These are phyloP conservation scores for Posidonia oceanica DNA, from an alignment of 116 monocot genomes.

Conservation along the genomic window DNA sequence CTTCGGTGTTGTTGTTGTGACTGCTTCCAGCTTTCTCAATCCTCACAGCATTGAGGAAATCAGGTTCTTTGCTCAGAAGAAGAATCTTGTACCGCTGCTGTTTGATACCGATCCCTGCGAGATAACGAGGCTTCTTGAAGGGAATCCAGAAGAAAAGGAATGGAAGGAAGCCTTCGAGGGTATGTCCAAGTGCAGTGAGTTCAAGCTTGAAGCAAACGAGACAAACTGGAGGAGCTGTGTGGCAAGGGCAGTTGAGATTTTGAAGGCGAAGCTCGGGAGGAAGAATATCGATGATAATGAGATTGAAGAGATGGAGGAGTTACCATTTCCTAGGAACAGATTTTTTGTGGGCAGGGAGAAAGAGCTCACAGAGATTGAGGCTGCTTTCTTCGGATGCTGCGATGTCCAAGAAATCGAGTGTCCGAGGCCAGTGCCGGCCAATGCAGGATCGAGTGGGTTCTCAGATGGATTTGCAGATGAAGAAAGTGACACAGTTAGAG, in stretches of 20 bases:
- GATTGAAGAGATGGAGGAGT: constrained; percentile 29
- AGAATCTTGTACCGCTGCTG: constrained; percentile 66
- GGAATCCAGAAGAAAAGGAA: constrained; percentile 55
- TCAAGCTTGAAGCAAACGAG: constrained; percentile 64
- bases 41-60: constrained; percentile 69
- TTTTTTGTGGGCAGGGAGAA: constrained; percentile 79
- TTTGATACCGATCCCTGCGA: constrained; percentile 51
- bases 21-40: constrained; percentile 46
- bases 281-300: constrained; percentile 23
- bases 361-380: constrained; percentile 67
- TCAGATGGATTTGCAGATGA: constrained; percentile 82
- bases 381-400: constrained; percentile 60
- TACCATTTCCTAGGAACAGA: constrained; percentile 61
- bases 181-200: constrained; percentile 36
- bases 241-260: constrained; percentile 27
- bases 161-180: constrained; percentile 60
- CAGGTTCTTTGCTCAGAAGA: constrained; percentile 90
- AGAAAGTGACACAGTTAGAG: constrained; percentile 54
- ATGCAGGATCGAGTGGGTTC: constrained; percentile 29
- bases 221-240: constrained; percentile 74
- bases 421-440: constrained; percentile 17
- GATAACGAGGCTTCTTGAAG: constrained; percentile 38
- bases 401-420: constrained; percentile 39
- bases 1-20: constrained; percentile 53
- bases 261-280: constrained; percentile 54